Evolutionary conservation across 106 monocot species (phyloP).

Genomic region (Acanthochlamys bracteata): DNA sequence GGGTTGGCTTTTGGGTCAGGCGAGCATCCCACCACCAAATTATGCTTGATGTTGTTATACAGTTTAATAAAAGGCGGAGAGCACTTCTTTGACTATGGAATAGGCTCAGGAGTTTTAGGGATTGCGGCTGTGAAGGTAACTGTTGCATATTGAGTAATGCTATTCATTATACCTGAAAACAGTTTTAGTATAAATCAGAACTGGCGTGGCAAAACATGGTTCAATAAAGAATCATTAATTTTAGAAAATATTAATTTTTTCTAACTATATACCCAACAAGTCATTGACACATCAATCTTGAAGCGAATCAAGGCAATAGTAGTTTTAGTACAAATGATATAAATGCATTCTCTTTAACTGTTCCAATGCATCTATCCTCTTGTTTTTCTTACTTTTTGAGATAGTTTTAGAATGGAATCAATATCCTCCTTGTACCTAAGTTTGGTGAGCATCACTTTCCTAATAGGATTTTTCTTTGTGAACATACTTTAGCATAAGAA

Average conservation of each 20-base stretch:
- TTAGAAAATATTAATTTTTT: too few species aligned
- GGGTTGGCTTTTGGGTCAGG: slow-evolving; percentile 94
- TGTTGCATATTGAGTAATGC: too few species aligned
- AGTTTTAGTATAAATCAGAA: too few species aligned
- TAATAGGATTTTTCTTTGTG: background rate
- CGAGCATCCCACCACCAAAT: slow-evolving; percentile 86
- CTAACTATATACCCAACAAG: too few species aligned
- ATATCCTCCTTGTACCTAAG: background rate
- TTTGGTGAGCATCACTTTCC: background rate
- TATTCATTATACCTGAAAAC: too few species aligned
- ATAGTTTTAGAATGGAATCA: background rate
- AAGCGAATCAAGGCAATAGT: too few species aligned
- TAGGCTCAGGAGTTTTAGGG: slow-evolving; percentile 84
- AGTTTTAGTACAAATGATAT: too few species aligned
- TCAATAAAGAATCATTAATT: too few species aligned
- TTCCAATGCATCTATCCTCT: too few species aligned
- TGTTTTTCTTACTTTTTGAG: too few species aligned
- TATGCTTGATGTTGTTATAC: slow-evolving; percentile 69
- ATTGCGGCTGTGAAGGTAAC: slow-evolving; percentile 92
- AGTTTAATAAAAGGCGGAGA: slow-evolving; percentile 69
- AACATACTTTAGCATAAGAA: background rate
- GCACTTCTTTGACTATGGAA: slow-evolving; percentile 78
- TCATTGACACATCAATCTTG: too few species aligned
- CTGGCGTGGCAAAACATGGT: too few species aligned
- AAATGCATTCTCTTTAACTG: slow-evolving; percentile 1